phyloP scores from a whole-genome alignment of 1,284 basidiomycete species.

The Ustanciosporium gigantosporum region DNA sequence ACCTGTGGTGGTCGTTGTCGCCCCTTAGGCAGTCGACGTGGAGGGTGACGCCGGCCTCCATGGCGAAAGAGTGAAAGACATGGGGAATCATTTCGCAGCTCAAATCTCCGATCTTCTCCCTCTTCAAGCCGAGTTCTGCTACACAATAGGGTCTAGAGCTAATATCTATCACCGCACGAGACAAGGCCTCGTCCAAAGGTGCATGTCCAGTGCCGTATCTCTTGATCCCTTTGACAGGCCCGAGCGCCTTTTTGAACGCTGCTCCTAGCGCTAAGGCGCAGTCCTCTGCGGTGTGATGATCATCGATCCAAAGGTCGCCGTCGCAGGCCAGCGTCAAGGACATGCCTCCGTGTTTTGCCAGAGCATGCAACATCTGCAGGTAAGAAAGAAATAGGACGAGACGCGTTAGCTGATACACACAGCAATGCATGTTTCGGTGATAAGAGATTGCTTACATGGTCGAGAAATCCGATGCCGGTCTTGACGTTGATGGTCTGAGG shows the following conservation, averaged over 20 bases:
- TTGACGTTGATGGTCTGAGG: slow-evolving; percentile 81
- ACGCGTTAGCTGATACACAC: too few species aligned
- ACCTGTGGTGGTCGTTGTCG: slow-evolving; percentile 96
- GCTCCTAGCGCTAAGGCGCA: slow-evolving; percentile 87
- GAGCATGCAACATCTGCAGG: slow-evolving; percentile 60
- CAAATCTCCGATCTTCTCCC: slow-evolving; percentile 96
- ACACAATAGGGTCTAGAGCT: slow-evolving; percentile 95
- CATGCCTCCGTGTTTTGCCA: slow-evolving; percentile 62
- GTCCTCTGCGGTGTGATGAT: slow-evolving; percentile 97
- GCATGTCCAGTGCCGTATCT: slow-evolving; percentile 96
- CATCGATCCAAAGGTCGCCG: slow-evolving; percentile 96
- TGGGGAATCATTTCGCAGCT: slow-evolving; percentile 90
- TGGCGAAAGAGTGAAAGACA: slow-evolving; percentile 89
- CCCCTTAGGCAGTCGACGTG: slow-evolving; percentile 93
- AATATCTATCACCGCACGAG: slow-evolving; percentile 94
- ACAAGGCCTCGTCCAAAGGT: slow-evolving; percentile 86
- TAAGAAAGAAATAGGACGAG: too few species aligned
- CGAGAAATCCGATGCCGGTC: slow-evolving; percentile 96
- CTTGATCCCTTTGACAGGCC: slow-evolving; percentile 89
- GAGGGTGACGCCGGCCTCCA: slow-evolving; percentile 83
- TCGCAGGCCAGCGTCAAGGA: slow-evolving; percentile 85
- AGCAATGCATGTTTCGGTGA: too few species aligned
- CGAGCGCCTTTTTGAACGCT: slow-evolving; percentile 93
- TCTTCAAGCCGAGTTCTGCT: slow-evolving; percentile 74
- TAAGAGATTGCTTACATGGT: slow-evolving; percentile 78